Base-by-base conservation (phyloP, 805 yeast genomes). In the Millerozyma miso region DNA sequence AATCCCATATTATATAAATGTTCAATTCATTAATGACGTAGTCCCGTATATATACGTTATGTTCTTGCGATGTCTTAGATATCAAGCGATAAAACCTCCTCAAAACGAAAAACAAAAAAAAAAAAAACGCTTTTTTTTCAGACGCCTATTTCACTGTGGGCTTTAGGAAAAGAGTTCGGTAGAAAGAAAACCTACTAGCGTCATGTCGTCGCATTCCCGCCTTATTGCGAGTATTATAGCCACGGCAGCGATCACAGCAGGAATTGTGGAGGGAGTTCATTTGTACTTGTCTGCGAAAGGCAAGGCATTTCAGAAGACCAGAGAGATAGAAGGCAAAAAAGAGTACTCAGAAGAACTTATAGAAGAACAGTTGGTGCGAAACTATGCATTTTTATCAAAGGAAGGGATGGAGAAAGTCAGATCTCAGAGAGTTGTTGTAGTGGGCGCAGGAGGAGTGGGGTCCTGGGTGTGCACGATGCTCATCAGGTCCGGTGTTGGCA, bases 401-500 rank as follows among this genome's bases (percentile, higher is more conserved):
- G 85, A 83, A 16, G 98, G 97, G 1, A 81, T 89, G 79, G 62
- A 65, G 15, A 79, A 79, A 45, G 77, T 93, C 14, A 79, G 96
- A 42, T 64, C 73, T 10, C 83, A 88, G 55, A 74, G 78, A 43
- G 77, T 90, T 2, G 85, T 88, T 1, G 85, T 91, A 13, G 81
- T 80, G 23, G 99, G 99, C 23, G 93, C 91, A 14, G 99, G 99
- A 45, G 99, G 99, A 45, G 99, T 93, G 33, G 99, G 99, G 2
- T 90, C 97, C 0, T 90, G 97, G 91, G 96, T 84, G 18, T 83
- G 85, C 10, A 84, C 95, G 8, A 88, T 95, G 85, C 73, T 93
- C 43, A 85, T 86, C 1, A 80, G 99, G 55, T 86, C 96, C 14
- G 99, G 99, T 13, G 83, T 90, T 33, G 83, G 85, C 16, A 76